Conservation (phyloP, 768 basidiomycete genomes). For the Suillus placidus region DNA sequence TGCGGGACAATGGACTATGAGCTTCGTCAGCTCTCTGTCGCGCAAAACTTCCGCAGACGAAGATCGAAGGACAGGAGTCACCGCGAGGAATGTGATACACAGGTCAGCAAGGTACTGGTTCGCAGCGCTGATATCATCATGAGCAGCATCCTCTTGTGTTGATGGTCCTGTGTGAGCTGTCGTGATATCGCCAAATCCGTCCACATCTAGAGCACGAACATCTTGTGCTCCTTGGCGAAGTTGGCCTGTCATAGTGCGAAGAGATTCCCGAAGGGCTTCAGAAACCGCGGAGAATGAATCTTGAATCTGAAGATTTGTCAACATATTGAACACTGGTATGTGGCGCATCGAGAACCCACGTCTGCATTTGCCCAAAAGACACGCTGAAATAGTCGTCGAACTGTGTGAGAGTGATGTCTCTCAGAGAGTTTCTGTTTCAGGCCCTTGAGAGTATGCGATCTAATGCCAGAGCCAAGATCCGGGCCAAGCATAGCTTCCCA, state of each 20-base stretch:
- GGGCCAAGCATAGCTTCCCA: conserved; percentile 56
- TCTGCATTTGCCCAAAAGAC: conserved; percentile 70
- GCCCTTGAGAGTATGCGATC: conserved; percentile 49
- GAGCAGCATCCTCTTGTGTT: conserved; percentile 32
- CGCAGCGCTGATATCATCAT: conserved; percentile 29
- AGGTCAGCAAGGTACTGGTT: conserved; percentile 45
- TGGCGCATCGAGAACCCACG: conserved; percentile 44
- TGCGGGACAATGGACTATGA: conserved; percentile 50
- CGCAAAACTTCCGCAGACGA: conserved; percentile 58
- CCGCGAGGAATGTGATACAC: conserved; percentile 62
- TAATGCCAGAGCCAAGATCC: conserved; percentile 60
- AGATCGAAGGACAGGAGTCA: conserved; percentile 66
- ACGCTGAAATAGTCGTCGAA: conserved; percentile 49
- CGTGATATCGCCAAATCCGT: conserved; percentile 60
- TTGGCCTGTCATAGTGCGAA: conserved; percentile 39
- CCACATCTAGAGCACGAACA: conserved; percentile 46
- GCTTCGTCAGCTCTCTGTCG: conserved; percentile 60
- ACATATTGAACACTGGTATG: background rate
- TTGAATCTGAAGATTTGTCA: conserved; percentile 49
- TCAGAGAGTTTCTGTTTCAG: conserved; percentile 27
- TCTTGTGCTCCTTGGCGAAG: conserved; percentile 22
- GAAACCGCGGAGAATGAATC: conserved; percentile 41
- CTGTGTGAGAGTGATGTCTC: conserved; percentile 15
- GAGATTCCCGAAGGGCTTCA: conserved; percentile 41
- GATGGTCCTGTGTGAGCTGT: conserved; percentile 38